Base-by-base conservation (phyloP, 2,329 filamentous ascomycete genomes). In the Colletotrichum lupini region DNA sequence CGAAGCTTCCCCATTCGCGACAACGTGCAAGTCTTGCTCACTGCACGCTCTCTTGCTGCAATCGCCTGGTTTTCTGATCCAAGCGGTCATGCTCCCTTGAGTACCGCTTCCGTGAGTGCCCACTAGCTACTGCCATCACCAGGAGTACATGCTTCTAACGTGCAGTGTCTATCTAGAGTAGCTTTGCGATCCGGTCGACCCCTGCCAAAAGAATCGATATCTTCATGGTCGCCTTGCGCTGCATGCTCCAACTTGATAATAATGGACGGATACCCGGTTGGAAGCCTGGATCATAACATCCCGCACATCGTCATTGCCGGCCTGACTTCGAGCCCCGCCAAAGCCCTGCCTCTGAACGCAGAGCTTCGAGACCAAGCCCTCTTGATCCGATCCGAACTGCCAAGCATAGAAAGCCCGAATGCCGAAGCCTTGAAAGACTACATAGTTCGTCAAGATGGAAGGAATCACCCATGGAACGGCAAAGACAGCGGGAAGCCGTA, bases 231-330 rank as follows among this genome's bases (percentile, higher is more conserved):
- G 55, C 32, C 14, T 35, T 22, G 26, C 42, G 81, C 81, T 85
- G 77, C 68, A 28, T 32, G 61, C 7, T 49, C 52, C 53, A 57
- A 55, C 22, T 19, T 32, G 28, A 32, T 22, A 56, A 80, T 77
- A 75, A 97, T 97, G 94, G 93, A 97, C 83, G 93, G 90, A 78
- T 96, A 95, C 83, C 93, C 94, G 67, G 82, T 85, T 72, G 93
- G 92, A 82, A 97, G 95, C 85, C 87, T 97, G 82, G 91, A 92
- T 81, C 95, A 97, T 84, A 97, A 97, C 83, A 88, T 97, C 78
- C 96, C 96, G 46, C 88, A 98, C 70, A 85, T 98, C 74, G 86
- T 97, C 59, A 89, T 97, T 42, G 95, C 95, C 49, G 97, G 96
- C 14, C 88, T 98, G 5, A 74, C 81, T 83, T 79, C 80, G 80